A percentile compares a stretch with the other conserved stretches of the same genome.
These are phyloP conservation scores for Cyclotella atomus DNA, from an alignment of 108 stramenopile species.

Conservation along the genomic window DNA sequence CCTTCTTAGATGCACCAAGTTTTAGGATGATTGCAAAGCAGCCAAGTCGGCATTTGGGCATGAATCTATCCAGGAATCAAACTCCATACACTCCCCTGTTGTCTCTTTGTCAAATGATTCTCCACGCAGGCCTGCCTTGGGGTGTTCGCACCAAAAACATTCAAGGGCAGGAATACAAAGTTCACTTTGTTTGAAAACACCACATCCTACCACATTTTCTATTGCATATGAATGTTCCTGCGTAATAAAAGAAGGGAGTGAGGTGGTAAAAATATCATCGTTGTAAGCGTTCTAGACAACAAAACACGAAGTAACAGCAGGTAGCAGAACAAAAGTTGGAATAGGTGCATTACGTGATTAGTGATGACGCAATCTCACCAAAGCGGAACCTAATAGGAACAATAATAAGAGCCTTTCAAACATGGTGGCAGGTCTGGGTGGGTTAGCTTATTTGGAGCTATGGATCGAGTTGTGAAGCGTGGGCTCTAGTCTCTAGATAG, in stretches of 20 bases:
- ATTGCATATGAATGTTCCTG: not conserved
- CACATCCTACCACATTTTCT: slow-evolving; percentile 3
- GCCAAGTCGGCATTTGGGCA: slow-evolving; percentile 11
- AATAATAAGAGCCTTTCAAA: too few relatives aligned
- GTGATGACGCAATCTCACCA: too few relatives aligned
- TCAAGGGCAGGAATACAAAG: slow-evolving; percentile 19
- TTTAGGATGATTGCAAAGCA: not conserved
- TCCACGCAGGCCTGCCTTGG: not conserved
- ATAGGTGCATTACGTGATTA: too few relatives aligned
- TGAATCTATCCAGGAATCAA: slow-evolving; percentile 32
- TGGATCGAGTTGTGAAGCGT: too few relatives aligned
- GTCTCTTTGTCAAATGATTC: not conserved
- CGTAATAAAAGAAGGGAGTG: not conserved
- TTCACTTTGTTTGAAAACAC: slow-evolving; percentile 17
- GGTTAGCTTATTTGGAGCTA: too few relatives aligned
- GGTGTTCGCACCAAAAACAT: slow-evolving; percentile 25
- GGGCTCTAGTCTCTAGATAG: too few relatives aligned
- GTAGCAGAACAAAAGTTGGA: too few relatives aligned
- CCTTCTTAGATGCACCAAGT: not conserved
- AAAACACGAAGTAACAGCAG: too few relatives aligned
- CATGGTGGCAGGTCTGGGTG: too few relatives aligned
- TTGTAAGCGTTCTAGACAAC: too few relatives aligned
- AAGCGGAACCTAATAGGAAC: too few relatives aligned
- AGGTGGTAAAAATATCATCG: too few relatives aligned
- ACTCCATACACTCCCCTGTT: slow-evolving; percentile 28